A percentile compares a stretch with the other conserved stretches of the same genome.
phyloP scores from a whole-genome alignment of 1,139 yeast species.

The Chernovozyma sophiae-reginae region DNA sequence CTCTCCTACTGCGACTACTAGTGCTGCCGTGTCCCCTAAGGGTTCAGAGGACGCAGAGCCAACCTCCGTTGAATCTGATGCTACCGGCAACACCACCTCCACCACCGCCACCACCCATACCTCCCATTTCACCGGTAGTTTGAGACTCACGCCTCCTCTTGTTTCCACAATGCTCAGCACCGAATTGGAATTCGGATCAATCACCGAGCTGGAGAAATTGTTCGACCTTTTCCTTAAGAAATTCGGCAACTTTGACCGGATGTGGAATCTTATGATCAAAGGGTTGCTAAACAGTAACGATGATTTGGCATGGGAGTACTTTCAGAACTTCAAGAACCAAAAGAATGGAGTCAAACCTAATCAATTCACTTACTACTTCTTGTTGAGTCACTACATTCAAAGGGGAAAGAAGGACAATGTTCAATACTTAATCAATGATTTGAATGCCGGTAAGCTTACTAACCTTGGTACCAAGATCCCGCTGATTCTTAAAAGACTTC shows the following conservation, averaged over 20 bases:
- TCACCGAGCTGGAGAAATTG: constrained; percentile 43
- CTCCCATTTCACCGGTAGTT: constrained; percentile 32
- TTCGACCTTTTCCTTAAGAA: constrained; percentile 41
- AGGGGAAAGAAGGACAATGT: constrained; percentile 29
- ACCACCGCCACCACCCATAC: constrained; percentile 32
- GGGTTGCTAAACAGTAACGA: constrained; percentile 37
- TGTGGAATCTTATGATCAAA: constrained; percentile 60
- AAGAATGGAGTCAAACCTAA: constrained; percentile 38
- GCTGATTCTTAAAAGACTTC: constrained; percentile 18
- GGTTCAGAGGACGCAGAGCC: no score
- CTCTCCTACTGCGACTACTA: no score
- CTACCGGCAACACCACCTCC: no score
- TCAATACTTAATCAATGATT: constrained; percentile 33
- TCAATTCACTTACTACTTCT: constrained; percentile 52
- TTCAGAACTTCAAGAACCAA: constrained; percentile 24
- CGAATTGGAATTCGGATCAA: constrained; percentile 50
- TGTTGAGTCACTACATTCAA: constrained; percentile 42
- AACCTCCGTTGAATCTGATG: no score
- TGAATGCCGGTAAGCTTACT: constrained; percentile 21
- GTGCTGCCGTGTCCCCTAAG: neutral
- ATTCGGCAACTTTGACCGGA: constrained; percentile 32
- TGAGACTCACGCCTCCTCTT: constrained; percentile 34
- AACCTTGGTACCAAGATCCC: constrained; percentile 44
- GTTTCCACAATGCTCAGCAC: constrained; percentile 57
- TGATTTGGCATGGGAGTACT: constrained; percentile 39